phyloP scores from a whole-genome alignment of 139 green algal species.

The Asterochloris sp. region DNA sequence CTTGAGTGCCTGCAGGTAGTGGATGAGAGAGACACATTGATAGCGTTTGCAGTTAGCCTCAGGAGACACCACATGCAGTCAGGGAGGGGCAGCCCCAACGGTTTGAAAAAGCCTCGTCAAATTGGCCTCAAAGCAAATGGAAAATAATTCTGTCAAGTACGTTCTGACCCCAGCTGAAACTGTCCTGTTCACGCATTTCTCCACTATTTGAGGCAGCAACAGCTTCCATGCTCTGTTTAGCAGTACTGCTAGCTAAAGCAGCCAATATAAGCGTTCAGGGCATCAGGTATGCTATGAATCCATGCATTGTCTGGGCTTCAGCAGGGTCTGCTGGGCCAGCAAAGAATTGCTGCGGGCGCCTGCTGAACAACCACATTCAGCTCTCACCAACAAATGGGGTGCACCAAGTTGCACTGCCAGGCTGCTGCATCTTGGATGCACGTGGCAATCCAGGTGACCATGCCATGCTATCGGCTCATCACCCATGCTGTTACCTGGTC shows the following conservation, averaged over 20 bases:
- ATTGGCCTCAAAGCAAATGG: constrained; percentile 16
- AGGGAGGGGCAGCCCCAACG: background rate
- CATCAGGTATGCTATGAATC: background rate
- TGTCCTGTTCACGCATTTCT: background rate
- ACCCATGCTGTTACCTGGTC: too few species aligned
- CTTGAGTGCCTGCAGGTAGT: constrained; percentile 16
- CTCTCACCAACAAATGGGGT: too few species aligned
- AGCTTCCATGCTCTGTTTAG: background rate
- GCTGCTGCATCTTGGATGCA: too few species aligned
- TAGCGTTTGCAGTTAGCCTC: constrained; percentile 29
- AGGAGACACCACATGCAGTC: constrained; percentile 25
- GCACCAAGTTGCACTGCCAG: too few species aligned
- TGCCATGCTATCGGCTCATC: too few species aligned
- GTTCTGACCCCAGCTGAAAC: background rate
- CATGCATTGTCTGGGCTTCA: background rate
- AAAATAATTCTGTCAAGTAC: background rate
- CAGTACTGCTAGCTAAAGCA: background rate
- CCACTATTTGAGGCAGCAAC: background rate
- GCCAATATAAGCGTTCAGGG: background rate
- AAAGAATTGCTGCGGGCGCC: too few species aligned
- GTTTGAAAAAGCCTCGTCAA: constrained; percentile 20
- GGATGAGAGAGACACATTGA: constrained; percentile 30
- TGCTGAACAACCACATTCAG: too few species aligned
- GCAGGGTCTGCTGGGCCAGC: too few species aligned
- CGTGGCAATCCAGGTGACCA: too few species aligned